Percentiles rank a stretch among this genome's conserved stretches.
These are phyloP conservation scores for Aulographum hederae DNA, from an alignment of 2,329 filamentous ascomycete genomes.

Conservation along the genomic window DNA sequence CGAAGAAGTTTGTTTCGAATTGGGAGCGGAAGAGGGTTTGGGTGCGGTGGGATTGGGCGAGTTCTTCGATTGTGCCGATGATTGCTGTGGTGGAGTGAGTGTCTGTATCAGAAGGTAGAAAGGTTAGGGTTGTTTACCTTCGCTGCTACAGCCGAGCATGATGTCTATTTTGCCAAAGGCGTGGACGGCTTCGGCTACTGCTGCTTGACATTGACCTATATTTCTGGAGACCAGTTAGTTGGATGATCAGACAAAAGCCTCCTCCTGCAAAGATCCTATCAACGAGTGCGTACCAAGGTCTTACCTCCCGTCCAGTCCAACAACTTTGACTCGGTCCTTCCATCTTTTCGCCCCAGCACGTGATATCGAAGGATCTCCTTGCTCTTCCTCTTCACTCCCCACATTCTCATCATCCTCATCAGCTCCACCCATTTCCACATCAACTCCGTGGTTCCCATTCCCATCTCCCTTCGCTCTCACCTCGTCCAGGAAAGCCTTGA, in stretches of 20 bases:
- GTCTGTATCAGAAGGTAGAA: neutral
- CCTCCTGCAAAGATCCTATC: no score
- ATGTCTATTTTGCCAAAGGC: conserved; percentile 78
- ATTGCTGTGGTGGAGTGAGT: conserved; percentile 36
- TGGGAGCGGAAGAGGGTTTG: conserved; percentile 71
- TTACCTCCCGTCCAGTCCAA: conserved; percentile 41
- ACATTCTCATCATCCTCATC: neutral
- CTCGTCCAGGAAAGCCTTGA: conserved; percentile 57
- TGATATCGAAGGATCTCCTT: conserved; percentile 37
- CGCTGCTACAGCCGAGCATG: conserved; percentile 71
- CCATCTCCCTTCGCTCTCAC: conserved; percentile 10
- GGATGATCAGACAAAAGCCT: no score
- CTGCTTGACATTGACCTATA: conserved; percentile 60
- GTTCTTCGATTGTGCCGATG: conserved; percentile 79
- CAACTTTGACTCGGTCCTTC: conserved; percentile 54
- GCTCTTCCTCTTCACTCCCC: conserved; percentile 23
- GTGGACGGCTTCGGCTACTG: conserved; percentile 69
- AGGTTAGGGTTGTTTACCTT: conserved; percentile 53
- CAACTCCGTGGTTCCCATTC: neutral
- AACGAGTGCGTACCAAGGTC: no score
- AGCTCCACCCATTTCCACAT: neutral
- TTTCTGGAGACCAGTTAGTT: no score
- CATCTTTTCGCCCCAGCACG: conserved; percentile 49
- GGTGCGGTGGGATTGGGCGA: conserved; percentile 54
- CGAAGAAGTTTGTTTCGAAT: conserved; percentile 90